phyloP scores from a whole-genome alignment of 1,139 yeast species.

The Blastobotrys raffinosifermentans region DNA sequence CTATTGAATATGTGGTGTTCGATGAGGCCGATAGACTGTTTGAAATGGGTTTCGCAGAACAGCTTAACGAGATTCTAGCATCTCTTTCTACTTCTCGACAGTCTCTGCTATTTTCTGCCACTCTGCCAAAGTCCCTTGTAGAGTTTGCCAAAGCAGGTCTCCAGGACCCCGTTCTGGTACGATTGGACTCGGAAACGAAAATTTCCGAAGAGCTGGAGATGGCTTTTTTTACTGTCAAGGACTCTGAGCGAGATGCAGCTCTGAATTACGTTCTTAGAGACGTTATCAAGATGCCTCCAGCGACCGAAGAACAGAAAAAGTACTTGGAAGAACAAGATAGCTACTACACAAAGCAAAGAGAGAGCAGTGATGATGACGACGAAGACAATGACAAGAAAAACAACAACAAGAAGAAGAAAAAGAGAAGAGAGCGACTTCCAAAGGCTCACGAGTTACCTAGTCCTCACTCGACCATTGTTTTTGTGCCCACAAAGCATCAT shows the following conservation, averaged over 20 bases:
- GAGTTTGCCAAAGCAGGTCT: slow-evolving; percentile 98
- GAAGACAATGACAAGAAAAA: slow-evolving; percentile 30
- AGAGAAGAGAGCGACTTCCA: slow-evolving; percentile 56
- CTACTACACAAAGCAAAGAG: slow-evolving; percentile 36
- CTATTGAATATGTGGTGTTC: slow-evolving; percentile 85
- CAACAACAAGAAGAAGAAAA: slow-evolving; percentile 34
- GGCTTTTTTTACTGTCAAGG: slow-evolving; percentile 78
- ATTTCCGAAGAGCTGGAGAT: slow-evolving; percentile 86
- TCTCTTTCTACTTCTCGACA: slow-evolving; percentile 80
- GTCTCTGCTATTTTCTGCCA: slow-evolving; percentile 87
- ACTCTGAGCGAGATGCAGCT: slow-evolving; percentile 86
- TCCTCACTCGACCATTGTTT: slow-evolving; percentile 78
- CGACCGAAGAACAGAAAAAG: slow-evolving; percentile 45
- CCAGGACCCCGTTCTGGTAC: slow-evolving; percentile 81
- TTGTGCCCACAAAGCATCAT: slow-evolving; percentile 96
- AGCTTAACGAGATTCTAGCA: slow-evolving; percentile 81
- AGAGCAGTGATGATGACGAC: slow-evolving; percentile 45
- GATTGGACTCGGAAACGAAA: slow-evolving; percentile 88
- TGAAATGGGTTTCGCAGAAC: slow-evolving; percentile 96
- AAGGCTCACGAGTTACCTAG: slow-evolving; percentile 81
- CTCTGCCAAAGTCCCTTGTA: slow-evolving; percentile 84
- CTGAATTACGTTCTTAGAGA: slow-evolving; percentile 69
- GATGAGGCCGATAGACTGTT: slow-evolving; percentile 98
- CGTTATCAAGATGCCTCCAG: slow-evolving; percentile 78
- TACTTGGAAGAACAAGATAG: slow-evolving; percentile 44